Percentiles rank a stretch among this genome's conserved stretches.
Conservation (phyloP, 2,329 filamentous ascomycete genomes). For the Sporothrix pallida region DNA sequence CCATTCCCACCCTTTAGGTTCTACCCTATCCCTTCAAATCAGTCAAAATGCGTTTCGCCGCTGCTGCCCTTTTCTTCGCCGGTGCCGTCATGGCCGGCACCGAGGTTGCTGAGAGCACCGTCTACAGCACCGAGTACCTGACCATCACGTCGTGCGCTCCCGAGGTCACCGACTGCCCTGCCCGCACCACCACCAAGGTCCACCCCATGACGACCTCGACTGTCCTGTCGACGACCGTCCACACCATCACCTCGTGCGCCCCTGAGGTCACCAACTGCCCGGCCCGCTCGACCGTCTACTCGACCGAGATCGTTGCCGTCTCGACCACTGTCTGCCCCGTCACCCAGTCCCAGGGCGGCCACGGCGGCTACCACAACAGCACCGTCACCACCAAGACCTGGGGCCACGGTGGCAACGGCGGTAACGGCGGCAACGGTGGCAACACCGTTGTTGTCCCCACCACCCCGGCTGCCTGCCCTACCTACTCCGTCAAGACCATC, state of each 20-base stretch:
- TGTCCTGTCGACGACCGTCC: conserved; percentile 63
- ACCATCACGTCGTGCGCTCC: conserved; percentile 66
- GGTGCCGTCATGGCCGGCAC: conserved; percentile 50
- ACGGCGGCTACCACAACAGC: conserved; percentile 37
- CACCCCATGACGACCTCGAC: conserved; percentile 48
- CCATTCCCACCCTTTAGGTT: conserved; percentile 31
- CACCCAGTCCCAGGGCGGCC: conserved; percentile 35
- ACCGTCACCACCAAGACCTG: conserved; percentile 30
- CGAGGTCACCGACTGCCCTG: conserved; percentile 59
- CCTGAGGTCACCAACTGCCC: conserved; percentile 68
- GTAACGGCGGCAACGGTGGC: conserved; percentile 14
- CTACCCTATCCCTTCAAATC: conserved; percentile 38
- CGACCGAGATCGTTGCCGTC: conserved; percentile 49
- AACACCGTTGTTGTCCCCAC: conserved; percentile 40
- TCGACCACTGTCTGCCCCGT: conserved; percentile 54
- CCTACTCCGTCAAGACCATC: conserved; percentile 56
- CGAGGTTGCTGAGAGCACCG: conserved; percentile 47
- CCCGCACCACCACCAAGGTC: conserved; percentile 42
- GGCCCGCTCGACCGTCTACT: conserved; percentile 48
- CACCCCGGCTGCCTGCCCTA: conserved; percentile 44
- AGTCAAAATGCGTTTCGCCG: conserved; percentile 68
- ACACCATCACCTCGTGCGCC: conserved; percentile 67
- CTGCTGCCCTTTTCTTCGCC: conserved; percentile 57
- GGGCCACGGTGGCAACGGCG: not conserved
- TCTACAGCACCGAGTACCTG: conserved; percentile 64